Percentiles rank a stretch among this genome's conserved stretches.
These are phyloP conservation scores for Hygrophoropsis aurantiaca DNA, from an alignment of 768 basidiomycete species.

Conservation along the genomic window DNA sequence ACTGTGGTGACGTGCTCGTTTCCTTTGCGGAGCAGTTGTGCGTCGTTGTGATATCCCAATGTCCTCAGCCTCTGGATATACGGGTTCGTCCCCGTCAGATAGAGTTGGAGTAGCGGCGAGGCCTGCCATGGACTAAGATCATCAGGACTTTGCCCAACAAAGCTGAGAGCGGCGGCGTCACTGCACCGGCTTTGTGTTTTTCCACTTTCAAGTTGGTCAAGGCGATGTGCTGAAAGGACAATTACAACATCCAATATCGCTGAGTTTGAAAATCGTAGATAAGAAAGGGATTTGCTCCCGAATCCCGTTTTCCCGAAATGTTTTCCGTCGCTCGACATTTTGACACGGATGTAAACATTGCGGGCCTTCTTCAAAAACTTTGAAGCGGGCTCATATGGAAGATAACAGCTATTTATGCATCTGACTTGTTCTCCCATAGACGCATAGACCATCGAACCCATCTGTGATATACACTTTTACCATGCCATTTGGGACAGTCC, in stretches of 20 bases:
- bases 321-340: no score
- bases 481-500: constrained; percentile 42
- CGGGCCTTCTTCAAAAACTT: no score
- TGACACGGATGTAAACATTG: no score
- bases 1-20: constrained; percentile 10
- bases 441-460: background rate
- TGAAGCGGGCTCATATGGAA: no score
- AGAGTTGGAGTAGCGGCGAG: background rate
- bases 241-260: background rate
- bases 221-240: no score
- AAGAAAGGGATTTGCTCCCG: no score
- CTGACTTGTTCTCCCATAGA: constrained; percentile 9
- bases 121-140: background rate
- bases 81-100: constrained; percentile 9
- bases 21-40: constrained; percentile 9
- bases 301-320: no score
- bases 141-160: no score
- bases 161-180: no score
- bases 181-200: no score
- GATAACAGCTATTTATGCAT: constrained; percentile 7
- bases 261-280: background rate
- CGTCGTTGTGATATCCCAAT: constrained; percentile 3
- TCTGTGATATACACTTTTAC: background rate
- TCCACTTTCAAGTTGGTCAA: no score
- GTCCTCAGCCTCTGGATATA: constrained; percentile 2